phyloP scores from a whole-genome alignment of 148 eudicot species.

The Fagopyrum tataricum region DNA sequence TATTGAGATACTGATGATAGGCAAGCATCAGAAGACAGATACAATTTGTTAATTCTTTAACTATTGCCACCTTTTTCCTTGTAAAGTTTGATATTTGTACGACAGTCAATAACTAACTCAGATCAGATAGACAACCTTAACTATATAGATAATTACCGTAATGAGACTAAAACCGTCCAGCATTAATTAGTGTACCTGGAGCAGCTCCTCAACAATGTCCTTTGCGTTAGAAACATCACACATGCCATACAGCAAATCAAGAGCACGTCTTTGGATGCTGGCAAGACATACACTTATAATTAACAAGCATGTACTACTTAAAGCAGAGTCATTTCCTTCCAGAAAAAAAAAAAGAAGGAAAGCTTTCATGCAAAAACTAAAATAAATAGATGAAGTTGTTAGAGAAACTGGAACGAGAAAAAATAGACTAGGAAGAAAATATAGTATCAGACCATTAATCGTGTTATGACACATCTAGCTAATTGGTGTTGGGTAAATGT shows the following conservation, averaged over 20 bases:
- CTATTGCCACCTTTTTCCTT: not conserved
- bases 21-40: not conserved
- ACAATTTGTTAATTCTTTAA: no score
- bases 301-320: not conserved
- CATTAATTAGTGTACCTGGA: constrained; percentile 45
- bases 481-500: not conserved
- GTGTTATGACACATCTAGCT: not conserved
- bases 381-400: no score
- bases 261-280: constrained; percentile 98
- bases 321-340: not conserved
- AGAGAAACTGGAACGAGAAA: no score
- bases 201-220: constrained; percentile 95
- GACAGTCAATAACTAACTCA: not conserved
- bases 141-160: not conserved
- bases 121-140: constrained; percentile 9
- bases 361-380: not conserved
- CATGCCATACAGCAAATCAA: constrained; percentile 98
- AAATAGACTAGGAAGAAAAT: not conserved
- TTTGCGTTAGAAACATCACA: constrained; percentile 98
- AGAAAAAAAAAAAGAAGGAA: not conserved
- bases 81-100: not conserved
- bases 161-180: not conserved
- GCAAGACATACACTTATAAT: constrained; percentile 15
- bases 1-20: constrained; percentile 73
- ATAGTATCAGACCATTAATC: not conserved